Evolutionary conservation across 208 protist genomes (phyloP), one percentile per base, ranked within the genome.

Genomic region (Leishmania tarentolae): DNA sequence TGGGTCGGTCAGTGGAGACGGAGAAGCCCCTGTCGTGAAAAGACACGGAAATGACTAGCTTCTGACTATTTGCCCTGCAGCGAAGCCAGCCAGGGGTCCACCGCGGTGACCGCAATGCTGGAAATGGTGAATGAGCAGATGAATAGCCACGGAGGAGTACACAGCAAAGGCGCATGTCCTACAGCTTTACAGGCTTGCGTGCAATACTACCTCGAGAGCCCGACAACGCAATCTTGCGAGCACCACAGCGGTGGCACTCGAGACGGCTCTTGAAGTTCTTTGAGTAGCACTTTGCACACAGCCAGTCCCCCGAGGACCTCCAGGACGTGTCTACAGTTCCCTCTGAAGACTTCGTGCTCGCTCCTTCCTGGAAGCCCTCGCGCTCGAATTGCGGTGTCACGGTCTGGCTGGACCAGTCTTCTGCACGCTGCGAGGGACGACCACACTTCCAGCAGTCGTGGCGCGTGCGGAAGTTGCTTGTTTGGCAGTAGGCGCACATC

Each of bases 381-480:
- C 86, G 85, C 44, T 91, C 90, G 80, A 91, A 94, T 9, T 92
- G 89, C 21, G 88, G 87, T 17, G 85, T 56, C 31, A 50, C 63
- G 28, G 79, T 59, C 24, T 88, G 79, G 2, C 53, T 59, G 47
- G 68, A 76, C 80, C 82, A 83, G 28, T 83, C 83, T 6, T 82
- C 68, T 7, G 76, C 80, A 6, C 81, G 76, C 57, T 81, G 83
- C 21, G 88, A 90, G 68, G 85, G 75, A 42, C 80, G 71, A 3
- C 88, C 90, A 72, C 94, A 97, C 83, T 97, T 93, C 94, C 94
- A 97, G 80, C 94, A 97, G 69, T 79, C 83, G 50, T 77, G 75
- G 37, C 94, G 91, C 24, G 94, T 97, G 44, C 94, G 90, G 84
- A 97, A 97, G 84, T 97, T 97, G 79, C 91, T 94, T 0, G 94